Evolutionary conservation across 1,284 basidiomycete genomes (phyloP).

Genomic region (Earliella scabrosa): DNA sequence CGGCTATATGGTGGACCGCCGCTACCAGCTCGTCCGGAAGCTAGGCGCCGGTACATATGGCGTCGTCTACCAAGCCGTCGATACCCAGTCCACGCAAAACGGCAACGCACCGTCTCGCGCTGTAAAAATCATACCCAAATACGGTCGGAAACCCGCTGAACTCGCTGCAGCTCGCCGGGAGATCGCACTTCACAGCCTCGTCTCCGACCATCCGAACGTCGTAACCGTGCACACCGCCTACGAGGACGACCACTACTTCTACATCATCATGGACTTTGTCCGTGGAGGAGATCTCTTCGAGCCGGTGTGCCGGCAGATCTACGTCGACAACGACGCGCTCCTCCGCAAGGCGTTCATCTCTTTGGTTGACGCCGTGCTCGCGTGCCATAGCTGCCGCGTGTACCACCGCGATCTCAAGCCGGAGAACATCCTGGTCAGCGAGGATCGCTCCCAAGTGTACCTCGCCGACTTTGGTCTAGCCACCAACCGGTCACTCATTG

Average conservation of each 20-base stretch:
- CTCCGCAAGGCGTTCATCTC: conserved; percentile 57
- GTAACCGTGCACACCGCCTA: conserved; percentile 59
- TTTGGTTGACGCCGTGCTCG: conserved; percentile 63
- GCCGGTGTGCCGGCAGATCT: conserved; percentile 54
- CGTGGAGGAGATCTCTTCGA: conserved; percentile 65
- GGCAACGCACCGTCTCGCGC: conserved; percentile 41
- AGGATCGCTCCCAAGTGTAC: conserved; percentile 49
- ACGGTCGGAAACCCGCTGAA: conserved; percentile 18
- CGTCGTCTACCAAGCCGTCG: conserved; percentile 31
- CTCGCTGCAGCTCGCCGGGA: conserved; percentile 27
- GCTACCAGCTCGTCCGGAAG: conserved; percentile 45
- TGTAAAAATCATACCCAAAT: conserved; percentile 29
- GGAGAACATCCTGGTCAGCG: conserved; percentile 67
- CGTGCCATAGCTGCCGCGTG: conserved; percentile 60
- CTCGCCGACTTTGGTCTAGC: conserved; percentile 73
- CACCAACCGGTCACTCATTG: conserved; percentile 46
- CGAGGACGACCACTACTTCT: conserved; percentile 54
- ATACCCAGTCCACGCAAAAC: conserved; percentile 59
- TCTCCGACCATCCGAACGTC: conserved; percentile 58
- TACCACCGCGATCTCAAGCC: conserved; percentile 76
- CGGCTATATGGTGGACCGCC: conserved; percentile 28
- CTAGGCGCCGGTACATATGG: conserved; percentile 11
- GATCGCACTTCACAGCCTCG: conserved; percentile 49
- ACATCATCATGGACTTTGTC: conserved; percentile 65
- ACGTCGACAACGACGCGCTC: conserved; percentile 52